Percentiles rank a stretch among this genome's conserved stretches.
phyloP scores from a whole-genome alignment of 352 stramenopile species.

The Blastocystis sp. region DNA sequence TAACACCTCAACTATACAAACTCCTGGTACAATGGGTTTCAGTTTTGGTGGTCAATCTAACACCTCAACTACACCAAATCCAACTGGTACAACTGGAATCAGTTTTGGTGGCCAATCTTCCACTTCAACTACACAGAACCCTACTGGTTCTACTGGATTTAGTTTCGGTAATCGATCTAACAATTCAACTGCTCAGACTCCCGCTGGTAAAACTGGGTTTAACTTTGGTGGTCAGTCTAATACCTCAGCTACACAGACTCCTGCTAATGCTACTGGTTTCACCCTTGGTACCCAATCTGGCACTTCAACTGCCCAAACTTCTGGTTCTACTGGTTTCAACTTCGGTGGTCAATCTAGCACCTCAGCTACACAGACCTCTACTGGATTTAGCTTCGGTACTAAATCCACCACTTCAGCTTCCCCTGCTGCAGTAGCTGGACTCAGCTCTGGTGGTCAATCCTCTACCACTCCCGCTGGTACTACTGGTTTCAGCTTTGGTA shows the following conservation, averaged over 20 bases:
- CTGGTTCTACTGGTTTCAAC: background rate
- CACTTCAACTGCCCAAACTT: background rate
- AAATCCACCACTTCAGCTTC: background rate
- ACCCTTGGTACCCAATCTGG: background rate
- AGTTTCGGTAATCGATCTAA: background rate
- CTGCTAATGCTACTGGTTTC: background rate
- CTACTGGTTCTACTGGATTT: no score
- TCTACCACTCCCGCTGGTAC: background rate
- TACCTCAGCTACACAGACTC: background rate
- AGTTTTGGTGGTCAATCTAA: background rate
- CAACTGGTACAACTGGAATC: no score
- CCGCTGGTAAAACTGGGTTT: no score
- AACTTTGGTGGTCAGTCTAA: slow-evolving; percentile 8
- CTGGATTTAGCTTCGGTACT: background rate
- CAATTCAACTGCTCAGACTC: background rate
- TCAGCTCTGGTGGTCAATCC: no score
- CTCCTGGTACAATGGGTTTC: background rate
- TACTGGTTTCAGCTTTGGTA: background rate
- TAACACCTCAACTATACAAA: background rate
- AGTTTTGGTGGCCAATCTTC: slow-evolving; percentile 4
- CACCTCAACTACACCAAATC: background rate
- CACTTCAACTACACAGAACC: background rate
- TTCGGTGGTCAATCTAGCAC: slow-evolving; percentile 6
- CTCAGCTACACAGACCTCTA: background rate
- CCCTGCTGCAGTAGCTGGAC: background rate